Evolutionary conservation across 1,139 yeast genomes (phyloP).

Genomic region (Petasospora fabianii): DNA sequence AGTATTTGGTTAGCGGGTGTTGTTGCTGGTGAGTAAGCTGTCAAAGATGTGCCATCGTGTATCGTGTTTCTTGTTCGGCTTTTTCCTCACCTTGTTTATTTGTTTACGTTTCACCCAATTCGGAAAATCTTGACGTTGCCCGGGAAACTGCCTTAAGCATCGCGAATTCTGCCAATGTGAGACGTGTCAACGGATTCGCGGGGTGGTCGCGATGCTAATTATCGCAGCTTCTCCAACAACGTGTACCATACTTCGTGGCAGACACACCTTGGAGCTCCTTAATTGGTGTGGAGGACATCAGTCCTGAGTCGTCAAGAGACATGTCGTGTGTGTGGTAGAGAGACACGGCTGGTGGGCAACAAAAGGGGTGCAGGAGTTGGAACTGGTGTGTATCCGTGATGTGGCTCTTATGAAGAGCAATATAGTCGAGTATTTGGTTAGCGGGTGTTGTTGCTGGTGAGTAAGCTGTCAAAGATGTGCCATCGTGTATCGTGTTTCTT

Average conservation of each 20-base stretch:
- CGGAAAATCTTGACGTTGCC: constrained; percentile 4
- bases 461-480: not conserved
- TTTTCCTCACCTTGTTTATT: constrained; percentile 5
- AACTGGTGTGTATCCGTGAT: too few species aligned
- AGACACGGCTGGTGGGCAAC: not conserved
- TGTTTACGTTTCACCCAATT: constrained; percentile 8
- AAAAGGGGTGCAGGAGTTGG: not conserved
- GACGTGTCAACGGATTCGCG: not conserved
- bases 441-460: not conserved
- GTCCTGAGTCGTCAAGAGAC: not conserved
- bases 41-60: constrained; percentile 1
- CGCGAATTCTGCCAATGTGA: not conserved
- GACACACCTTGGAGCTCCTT: too few species aligned
- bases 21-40: not conserved
- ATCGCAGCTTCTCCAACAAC: too few species aligned
- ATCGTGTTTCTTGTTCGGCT: not conserved
- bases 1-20: not conserved
- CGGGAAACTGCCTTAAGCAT: constrained; percentile 2
- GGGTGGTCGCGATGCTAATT: not conserved
- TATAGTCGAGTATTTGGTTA: not conserved
- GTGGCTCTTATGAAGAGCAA: too few species aligned
- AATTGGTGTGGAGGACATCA: constrained; percentile 12
- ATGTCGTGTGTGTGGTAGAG: not conserved
- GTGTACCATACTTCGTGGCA: too few species aligned
- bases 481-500: not conserved